phyloP scores from a whole-genome alignment of 331 rosid species.

The Pyrus hybrid region DNA sequence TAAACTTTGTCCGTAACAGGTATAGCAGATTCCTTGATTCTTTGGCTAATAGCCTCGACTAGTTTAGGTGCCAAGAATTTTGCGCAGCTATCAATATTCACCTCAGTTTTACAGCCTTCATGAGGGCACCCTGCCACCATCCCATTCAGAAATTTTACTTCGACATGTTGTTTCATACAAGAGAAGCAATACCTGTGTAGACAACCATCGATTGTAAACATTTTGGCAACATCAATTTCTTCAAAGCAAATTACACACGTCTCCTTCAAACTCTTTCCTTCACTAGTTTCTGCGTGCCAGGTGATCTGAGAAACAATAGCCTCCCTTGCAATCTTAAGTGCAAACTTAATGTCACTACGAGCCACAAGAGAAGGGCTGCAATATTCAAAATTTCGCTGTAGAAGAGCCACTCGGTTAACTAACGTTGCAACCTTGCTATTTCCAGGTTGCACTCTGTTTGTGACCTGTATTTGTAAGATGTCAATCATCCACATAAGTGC shows the following conservation, averaged over 20 bases:
- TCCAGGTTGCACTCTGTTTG: constrained; percentile 15
- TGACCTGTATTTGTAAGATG: constrained; percentile 16
- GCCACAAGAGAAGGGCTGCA: constrained; percentile 41
- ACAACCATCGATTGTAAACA: constrained; percentile 65
- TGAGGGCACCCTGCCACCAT: constrained; percentile 62
- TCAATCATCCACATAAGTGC: not conserved
- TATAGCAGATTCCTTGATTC: constrained; percentile 58
- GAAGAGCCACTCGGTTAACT: constrained; percentile 34
- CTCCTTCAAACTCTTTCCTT: constrained; percentile 37
- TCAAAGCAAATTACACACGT: constrained; percentile 68
- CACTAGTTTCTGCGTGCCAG: constrained; percentile 25
- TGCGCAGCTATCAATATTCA: constrained; percentile 53
- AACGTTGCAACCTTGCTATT: constrained; percentile 32
- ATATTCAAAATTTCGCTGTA: constrained; percentile 32
- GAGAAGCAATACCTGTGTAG: constrained; percentile 65
- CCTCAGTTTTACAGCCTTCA: constrained; percentile 46
- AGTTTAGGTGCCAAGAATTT: constrained; percentile 52
- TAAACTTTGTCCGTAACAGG: constrained; percentile 57
- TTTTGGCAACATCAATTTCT: constrained; percentile 25
- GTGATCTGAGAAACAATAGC: constrained; percentile 59
- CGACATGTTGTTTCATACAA: constrained; percentile 78
- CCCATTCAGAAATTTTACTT: constrained; percentile 64
- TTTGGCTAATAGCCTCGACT: constrained; percentile 41
- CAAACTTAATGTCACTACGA: constrained; percentile 41
- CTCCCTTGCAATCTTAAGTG: constrained; percentile 59